Conservation (phyloP, 2,329 filamentous ascomycete species). For the Chaetothyriales sp. region DNA sequence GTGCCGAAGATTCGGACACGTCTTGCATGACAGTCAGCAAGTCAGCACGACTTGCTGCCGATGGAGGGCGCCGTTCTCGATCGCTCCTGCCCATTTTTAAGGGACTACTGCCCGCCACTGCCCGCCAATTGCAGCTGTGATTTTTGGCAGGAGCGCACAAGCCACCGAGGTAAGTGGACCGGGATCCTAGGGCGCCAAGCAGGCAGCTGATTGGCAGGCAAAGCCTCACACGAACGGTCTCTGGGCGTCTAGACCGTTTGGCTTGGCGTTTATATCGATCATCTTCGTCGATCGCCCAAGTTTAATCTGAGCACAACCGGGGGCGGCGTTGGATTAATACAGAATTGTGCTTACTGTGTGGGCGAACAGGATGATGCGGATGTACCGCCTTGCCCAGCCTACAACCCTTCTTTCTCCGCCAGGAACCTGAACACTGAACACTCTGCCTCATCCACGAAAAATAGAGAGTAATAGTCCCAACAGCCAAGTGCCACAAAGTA, state of each 20-base stretch:
- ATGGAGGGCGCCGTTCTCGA: no score
- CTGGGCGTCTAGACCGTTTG: background rate
- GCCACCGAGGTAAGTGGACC: background rate
- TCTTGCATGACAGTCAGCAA: no score
- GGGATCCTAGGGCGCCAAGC: background rate
- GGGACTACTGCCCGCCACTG: no score
- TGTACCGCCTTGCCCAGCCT: background rate
- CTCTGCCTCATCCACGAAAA: no score
- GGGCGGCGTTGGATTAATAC: background rate
- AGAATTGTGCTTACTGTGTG: background rate
- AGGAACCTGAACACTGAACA: no score
- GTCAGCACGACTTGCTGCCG: no score
- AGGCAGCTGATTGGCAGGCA: background rate
- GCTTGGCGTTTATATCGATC: background rate
- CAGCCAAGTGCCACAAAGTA: background rate
- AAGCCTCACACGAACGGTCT: background rate
- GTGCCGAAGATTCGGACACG: no score
- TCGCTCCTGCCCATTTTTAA: no score
- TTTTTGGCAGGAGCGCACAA: background rate
- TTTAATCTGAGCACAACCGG: background rate
- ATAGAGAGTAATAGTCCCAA: background rate
- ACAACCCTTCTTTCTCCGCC: background rate
- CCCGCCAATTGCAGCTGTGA: background rate
- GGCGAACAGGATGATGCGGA: background rate
- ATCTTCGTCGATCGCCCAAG: background rate